Evolutionary conservation across 2,329 filamentous ascomycete genomes (phyloP).

Genomic region (Coccinonectria pachysandricola): DNA sequence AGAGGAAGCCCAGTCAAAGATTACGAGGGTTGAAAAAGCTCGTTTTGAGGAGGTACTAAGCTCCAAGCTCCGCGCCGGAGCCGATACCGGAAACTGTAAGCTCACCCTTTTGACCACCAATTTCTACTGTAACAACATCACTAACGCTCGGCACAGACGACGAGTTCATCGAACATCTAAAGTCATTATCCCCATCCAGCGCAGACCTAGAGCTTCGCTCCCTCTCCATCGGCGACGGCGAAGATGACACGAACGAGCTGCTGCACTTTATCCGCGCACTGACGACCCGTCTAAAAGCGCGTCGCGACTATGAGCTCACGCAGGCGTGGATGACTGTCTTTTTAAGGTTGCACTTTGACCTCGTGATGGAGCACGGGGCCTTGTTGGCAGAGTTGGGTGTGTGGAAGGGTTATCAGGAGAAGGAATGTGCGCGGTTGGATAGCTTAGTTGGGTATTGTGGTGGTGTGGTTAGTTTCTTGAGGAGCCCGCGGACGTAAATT

Average conservation of each 20-base stretch:
- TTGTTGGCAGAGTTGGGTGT: slow-evolving; percentile 50
- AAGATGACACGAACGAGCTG: slow-evolving; percentile 55
- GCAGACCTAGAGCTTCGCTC: slow-evolving; percentile 88
- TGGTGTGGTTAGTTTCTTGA: slow-evolving; percentile 74
- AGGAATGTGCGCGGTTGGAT: slow-evolving; percentile 60
- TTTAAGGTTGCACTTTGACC: slow-evolving; percentile 62
- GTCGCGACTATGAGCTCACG: slow-evolving; percentile 82
- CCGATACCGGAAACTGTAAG: slow-evolving; percentile 51
- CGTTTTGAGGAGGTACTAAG: slow-evolving; percentile 50
- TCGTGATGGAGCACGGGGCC: slow-evolving; percentile 38
- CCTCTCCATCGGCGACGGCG: slow-evolving; percentile 40
- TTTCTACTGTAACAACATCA: too few species aligned
- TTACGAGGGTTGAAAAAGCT: slow-evolving; percentile 54
- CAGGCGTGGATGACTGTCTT: slow-evolving; percentile 98
- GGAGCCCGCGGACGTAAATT: slow-evolving; percentile 44
- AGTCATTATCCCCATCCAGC: slow-evolving; percentile 69
- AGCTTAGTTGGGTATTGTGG: slow-evolving; percentile 77
- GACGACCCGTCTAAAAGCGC: slow-evolving; percentile 55
- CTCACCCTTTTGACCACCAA: too few species aligned
- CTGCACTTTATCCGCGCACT: slow-evolving; percentile 72
- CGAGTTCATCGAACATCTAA: slow-evolving; percentile 66
- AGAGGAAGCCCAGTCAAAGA: slow-evolving; percentile 48
- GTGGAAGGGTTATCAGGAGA: slow-evolving; percentile 65
- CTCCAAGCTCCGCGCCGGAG: slow-evolving; percentile 43
- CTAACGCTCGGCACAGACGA: slow-evolving; percentile 35